Base-by-base conservation (phyloP, 495 filamentous ascomycete genomes). In the Lophiostoma macrostomum region DNA sequence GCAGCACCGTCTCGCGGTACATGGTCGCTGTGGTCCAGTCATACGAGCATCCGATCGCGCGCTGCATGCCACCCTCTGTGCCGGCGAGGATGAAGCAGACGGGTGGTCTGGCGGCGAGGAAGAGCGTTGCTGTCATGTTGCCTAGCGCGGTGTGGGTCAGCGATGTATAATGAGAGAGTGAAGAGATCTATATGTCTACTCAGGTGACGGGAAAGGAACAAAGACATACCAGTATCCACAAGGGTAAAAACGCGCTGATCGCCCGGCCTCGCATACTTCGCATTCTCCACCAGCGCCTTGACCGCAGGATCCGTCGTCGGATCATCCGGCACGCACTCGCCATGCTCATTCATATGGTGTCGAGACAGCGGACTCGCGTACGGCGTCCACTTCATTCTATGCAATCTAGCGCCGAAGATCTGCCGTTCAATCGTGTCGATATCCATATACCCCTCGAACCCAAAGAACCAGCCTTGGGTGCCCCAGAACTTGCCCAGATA, bases 31-130 rank as follows among this genome's bases (percentile, higher is more conserved):
- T 60, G 3, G 41, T 49, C 41, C 55, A 63, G 14, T 64, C 50
- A 36, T 61, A 68, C 14, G 49, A 57, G 53, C 70, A 73, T 10
- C 64, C 34, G n/a, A 75, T 49, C 4, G 65, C 69, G 16, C 71
- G 57, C 50, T 67, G 55, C 71, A 73, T 74, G 35, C 71, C 73
- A 16, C 71, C 73, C 53, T 72, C 71, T 12, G 49, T 42, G 12
- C 69, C 73, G 35, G 58, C 67, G 35, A 73, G 40, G 23, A 74
- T 41, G 20, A 68, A 61, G 20, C 63, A 67, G 11, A 64, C 57
- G 16, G 71, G 73, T n/a, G 66, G 73, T 24, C 65, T 56, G 24
- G 54, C 63, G 16, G 71, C 73, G 7, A 38, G 24, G 49, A 74
- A 69, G 7, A 68, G 50, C 1, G 58, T 72, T 24, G 68, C 71